phyloP scores from a whole-genome alignment of 352 stramenopile species.

The Nothophytophthora sp. region DNA sequence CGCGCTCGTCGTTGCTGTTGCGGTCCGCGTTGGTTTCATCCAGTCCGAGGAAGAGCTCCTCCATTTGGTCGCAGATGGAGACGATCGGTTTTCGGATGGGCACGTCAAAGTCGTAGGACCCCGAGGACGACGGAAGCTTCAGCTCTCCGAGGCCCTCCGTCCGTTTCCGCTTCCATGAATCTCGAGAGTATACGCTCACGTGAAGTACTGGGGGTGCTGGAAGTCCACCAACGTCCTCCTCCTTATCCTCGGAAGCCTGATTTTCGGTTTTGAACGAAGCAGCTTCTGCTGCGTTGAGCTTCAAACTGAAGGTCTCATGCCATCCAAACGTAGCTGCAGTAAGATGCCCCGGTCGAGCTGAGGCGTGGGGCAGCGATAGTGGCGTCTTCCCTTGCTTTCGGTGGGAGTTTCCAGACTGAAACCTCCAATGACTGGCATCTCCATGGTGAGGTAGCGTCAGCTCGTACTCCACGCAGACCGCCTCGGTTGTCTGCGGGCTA shows the following conservation, averaged over 20 bases:
- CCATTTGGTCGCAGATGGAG: constrained; percentile 42
- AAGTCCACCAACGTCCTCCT: background rate
- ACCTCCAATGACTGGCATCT: constrained; percentile 18
- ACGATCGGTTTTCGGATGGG: constrained; percentile 37
- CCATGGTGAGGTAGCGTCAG: constrained; percentile 9
- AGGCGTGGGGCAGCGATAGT: constrained; percentile 19
- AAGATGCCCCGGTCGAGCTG: background rate
- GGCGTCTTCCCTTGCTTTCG: constrained; percentile 12
- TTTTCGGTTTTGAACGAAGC: background rate
- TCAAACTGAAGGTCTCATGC: constrained; percentile 25
- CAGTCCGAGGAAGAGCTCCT: constrained; percentile 65
- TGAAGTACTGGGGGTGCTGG: constrained; percentile 13
- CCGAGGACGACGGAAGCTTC: constrained; percentile 17
- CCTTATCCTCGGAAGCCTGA: background rate
- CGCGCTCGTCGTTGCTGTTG: background rate
- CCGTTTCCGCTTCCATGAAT: constrained; percentile 49
- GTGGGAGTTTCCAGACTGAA: constrained; percentile 8
- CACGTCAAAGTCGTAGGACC: constrained; percentile 38
- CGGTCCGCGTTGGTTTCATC: constrained; percentile 21
- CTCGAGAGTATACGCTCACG: constrained; percentile 44
- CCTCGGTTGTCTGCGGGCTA: constrained; percentile 22
- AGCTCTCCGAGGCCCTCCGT: constrained; percentile 41
- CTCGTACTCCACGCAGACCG: constrained; percentile 32
- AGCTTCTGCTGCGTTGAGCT: constrained; percentile 9
- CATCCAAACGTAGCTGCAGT: constrained; percentile 16